Percentiles rank a stretch among this genome's conserved stretches.
These are phyloP conservation scores for Dothistroma pini DNA, from an alignment of 2,329 filamentous ascomycete genomes.

Conservation along the genomic window DNA sequence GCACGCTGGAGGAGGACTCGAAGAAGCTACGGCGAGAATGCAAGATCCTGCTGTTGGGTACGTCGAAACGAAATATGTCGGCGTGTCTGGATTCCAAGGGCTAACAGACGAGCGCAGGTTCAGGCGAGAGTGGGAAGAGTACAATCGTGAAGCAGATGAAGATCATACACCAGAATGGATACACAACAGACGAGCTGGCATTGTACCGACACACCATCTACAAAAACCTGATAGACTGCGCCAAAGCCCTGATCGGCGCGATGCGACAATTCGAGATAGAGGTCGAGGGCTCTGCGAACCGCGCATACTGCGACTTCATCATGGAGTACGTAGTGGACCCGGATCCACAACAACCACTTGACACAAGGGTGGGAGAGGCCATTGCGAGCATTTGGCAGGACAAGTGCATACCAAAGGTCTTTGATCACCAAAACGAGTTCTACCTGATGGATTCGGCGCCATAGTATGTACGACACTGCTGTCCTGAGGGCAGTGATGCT, in stretches of 20 bases:
- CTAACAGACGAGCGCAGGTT: slow-evolving; percentile 57
- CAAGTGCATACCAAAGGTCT: slow-evolving; percentile 72
- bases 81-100: background rate
- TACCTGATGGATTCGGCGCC: slow-evolving; percentile 99
- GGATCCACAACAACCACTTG: slow-evolving; percentile 80
- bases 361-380: slow-evolving; percentile 75
- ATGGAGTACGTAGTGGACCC: slow-evolving; percentile 86
- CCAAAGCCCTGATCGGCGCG: slow-evolving; percentile 84
- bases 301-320: slow-evolving; percentile 73
- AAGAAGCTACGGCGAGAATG: slow-evolving; percentile 91
- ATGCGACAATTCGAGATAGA: slow-evolving; percentile 90
- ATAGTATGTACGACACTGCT: slow-evolving; percentile 58
- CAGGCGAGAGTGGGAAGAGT: slow-evolving; percentile 97
- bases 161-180: slow-evolving; percentile 98
- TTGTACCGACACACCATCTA: slow-evolving; percentile 96
- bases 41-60: slow-evolving; percentile 96
- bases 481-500: slow-evolving; percentile 2
- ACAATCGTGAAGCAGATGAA: slow-evolving; percentile 99
- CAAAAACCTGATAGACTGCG: slow-evolving; percentile 97
- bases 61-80: slow-evolving; percentile 27
- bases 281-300: slow-evolving; percentile 67
- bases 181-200: slow-evolving; percentile 87
- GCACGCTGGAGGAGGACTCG: slow-evolving; percentile 88
- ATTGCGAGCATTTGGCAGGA: slow-evolving; percentile 89
- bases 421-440: slow-evolving; percentile 96